Evolutionary conservation across 2,329 filamentous ascomycete genomes (phyloP), one percentile per base, ranked within the genome.

Genomic region (Phaeophleospora eucalypticola): DNA sequence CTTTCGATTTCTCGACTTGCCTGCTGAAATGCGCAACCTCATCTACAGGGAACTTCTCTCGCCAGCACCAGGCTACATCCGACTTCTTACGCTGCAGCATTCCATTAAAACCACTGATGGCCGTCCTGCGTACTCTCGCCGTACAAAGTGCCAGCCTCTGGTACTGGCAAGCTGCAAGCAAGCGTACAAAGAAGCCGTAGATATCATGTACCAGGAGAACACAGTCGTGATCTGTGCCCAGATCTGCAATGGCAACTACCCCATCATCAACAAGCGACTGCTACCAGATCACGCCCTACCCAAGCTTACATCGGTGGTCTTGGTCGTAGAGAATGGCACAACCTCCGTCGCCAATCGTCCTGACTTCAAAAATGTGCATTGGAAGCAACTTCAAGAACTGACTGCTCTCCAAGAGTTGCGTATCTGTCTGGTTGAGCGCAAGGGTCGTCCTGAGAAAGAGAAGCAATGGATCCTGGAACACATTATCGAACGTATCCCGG

Each of bases 131-230:
- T 32, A 16, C 16, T 24, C 29, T 43, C 33, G 35, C 16, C 8
- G 45, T 32, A 32, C 51, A 40, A 24, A 20, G n/a, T 44, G 39
- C 40, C 19, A 39, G 8, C 4, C 57, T 8, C 10, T 15, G 10
- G 33, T 71, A 7, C 60, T 71, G 4, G 57, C 60, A 21, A 58
- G 63, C 18, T 65, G 60, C 40, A 58, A 62, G 36, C 55, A 63
- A 14, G 63, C 71, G 43, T 57, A 66, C 49, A 46, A 53, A 29
- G 68, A 72, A 57, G 60, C 68, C 4, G 63, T 60, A 14, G 52
- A 55, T 2, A 52, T 70, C 7, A 57, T 72, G 10, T 71, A 70
- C 49, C 54, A 58, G 17, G 56, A 58, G 8, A 71, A 70, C 32
- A 49, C 33, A 3, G 24, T 29, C 12, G n/a, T 37, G n/a, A 12